These are phyloP conservation scores for Colletotrichum lentis DNA, from an alignment of 2,329 filamentous ascomycete genomes.

Conservation along the genomic window DNA sequence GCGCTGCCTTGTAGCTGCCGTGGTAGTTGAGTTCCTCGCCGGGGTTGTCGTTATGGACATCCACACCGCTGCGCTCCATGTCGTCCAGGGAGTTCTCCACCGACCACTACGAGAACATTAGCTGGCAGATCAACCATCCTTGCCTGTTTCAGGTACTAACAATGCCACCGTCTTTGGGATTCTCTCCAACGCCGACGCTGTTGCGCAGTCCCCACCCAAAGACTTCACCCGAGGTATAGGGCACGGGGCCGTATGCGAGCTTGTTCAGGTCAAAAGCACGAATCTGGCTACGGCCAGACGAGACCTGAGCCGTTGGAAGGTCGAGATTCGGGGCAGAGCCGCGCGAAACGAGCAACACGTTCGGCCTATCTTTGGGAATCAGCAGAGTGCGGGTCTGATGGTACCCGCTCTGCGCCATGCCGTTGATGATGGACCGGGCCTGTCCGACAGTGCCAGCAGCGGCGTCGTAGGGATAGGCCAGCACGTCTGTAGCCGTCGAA, in stretches of 20 bases:
- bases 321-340: conserved; percentile 73
- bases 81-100: conserved; percentile 78
- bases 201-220: conserved; percentile 77
- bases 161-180: conserved; percentile 61
- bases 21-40: conserved; percentile 79
- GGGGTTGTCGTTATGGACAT: conserved; percentile 74
- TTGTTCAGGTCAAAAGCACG: conserved; percentile 62
- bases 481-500: conserved; percentile 66
- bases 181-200: conserved; percentile 73
- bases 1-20: conserved; percentile 58
- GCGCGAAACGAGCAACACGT: conserved; percentile 69
- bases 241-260: conserved; percentile 46
- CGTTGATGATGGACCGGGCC: conserved; percentile 64
- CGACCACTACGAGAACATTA: conserved; percentile 49
- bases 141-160: conserved; percentile 5
- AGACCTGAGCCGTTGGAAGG: conserved; percentile 56
- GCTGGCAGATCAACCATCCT: background rate
- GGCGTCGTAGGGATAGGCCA: conserved; percentile 72
- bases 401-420: conserved; percentile 54
- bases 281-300: conserved; percentile 70
- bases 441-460: conserved; percentile 56
- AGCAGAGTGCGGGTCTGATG: conserved; percentile 74
- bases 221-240: conserved; percentile 59
- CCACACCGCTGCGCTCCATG: conserved; percentile 63
- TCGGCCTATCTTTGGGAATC: conserved; percentile 62